Evolutionary conservation across 345 rosid genomes (phyloP), one percentile per base, ranked within the genome.

Genomic region (Microthlaspi erraticum): DNA sequence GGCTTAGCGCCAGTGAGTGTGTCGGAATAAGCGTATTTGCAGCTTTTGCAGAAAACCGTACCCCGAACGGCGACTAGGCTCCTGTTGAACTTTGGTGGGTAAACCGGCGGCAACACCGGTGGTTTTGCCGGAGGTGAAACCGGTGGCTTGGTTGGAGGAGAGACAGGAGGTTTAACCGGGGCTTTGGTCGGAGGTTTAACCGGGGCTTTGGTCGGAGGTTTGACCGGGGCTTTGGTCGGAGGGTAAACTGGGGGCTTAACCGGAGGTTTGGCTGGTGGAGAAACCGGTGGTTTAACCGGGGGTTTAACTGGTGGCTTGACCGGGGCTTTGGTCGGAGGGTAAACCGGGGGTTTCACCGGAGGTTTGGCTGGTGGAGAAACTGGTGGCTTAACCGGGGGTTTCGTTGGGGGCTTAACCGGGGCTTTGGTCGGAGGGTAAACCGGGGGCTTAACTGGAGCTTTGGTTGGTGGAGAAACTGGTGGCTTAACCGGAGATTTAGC

Each of bases 31-130:
- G 86, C 65, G 72, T 89, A 89, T 37, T 85, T 86, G 91, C 99
- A 94, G 31, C 93, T 80, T 79, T 85, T 94, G 93, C 96, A 89
- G 70, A 70, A 91, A 10, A 94, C 93, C 1, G 82, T 87, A 12
- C 98, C 99, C 48, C 81, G 88, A 9, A 94, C 92, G 1, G 91
- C 92, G 0, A 91, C 79, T 45, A 89, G 73, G 45, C 80, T 81
- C 78, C 97, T 79, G 29, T 61, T 74, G 56, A 85, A 73, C 46
- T 32, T 43, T 0, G 81, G 77, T 0, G 88, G 83, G 61, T 77
- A 76, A n/a, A 73, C 65, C 7, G 78, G 77, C 2, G 84, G 84
- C 66, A 9, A 37, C 0, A 76, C 75, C 0, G 81, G 76, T 0
- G 89, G 81, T 20, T 66, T 52, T 0, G 71, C 60, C 1, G 84